phyloP scores from a whole-genome alignment of 768 basidiomycete genomes.

The Macrocybe gigantea region DNA sequence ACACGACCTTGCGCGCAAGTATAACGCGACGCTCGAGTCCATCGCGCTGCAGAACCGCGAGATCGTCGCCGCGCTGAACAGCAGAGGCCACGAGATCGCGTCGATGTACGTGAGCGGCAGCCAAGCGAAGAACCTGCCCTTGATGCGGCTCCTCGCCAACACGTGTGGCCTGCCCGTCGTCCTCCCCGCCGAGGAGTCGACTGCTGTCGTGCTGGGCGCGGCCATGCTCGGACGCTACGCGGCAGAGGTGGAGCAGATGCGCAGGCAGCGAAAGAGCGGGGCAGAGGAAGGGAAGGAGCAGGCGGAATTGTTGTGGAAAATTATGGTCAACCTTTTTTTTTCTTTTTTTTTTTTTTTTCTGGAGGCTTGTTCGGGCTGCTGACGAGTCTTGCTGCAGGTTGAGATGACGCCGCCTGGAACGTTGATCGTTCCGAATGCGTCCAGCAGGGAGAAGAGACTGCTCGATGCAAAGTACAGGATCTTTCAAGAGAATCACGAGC shows the following conservation, averaged over 20 bases:
- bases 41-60: constrained; percentile 94
- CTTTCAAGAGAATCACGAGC: constrained; percentile 82
- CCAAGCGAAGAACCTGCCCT: constrained; percentile 81
- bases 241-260: constrained; percentile 37
- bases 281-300: constrained; percentile 38
- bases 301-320: constrained; percentile 75
- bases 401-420: constrained; percentile 90
- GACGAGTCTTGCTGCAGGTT: constrained; percentile 38
- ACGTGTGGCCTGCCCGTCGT: constrained; percentile 79
- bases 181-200: constrained; percentile 67
- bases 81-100: constrained; percentile 72
- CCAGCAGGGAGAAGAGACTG: constrained; percentile 60
- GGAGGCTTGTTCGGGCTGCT: background rate
- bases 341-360: constrained; percentile 10
- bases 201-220: constrained; percentile 86
- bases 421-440: constrained; percentile 59
- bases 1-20: constrained; percentile 81
- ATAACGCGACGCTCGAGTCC: constrained; percentile 86
- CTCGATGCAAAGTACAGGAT: constrained; percentile 92
- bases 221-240: constrained; percentile 94
- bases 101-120: constrained; percentile 91
- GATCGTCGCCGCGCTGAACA: constrained; percentile 88
- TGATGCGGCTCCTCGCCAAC: constrained; percentile 90
- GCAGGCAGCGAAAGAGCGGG: constrained; percentile 8
- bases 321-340: constrained; percentile 57